These are phyloP conservation scores for Conticribra weissflogii DNA, from an alignment of 108 stramenopile genomes.

Conservation along the genomic window DNA sequence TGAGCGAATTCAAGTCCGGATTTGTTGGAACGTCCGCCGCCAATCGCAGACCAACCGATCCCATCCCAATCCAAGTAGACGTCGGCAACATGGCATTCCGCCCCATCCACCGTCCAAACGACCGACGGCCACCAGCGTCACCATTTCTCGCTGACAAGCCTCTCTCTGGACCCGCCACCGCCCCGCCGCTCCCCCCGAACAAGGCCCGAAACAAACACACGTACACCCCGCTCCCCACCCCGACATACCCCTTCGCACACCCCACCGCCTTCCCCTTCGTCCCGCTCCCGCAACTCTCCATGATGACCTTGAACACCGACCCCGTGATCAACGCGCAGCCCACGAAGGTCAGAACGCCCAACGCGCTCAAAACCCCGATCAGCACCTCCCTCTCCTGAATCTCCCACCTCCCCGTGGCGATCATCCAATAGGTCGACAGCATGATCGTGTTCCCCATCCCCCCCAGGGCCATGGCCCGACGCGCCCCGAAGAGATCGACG, in stretches of 20 bases:
- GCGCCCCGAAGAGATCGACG: slow-evolving; percentile 69
- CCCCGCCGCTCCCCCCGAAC: slow-evolving; percentile 19
- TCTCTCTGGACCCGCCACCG: background rate
- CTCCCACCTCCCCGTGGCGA: slow-evolving; percentile 46
- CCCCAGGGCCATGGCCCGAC: slow-evolving; percentile 54
- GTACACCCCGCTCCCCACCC: slow-evolving; percentile 70
- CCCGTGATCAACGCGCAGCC: slow-evolving; percentile 79
- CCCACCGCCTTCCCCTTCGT: slow-evolving; percentile 85
- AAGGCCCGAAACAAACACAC: slow-evolving; percentile 67
- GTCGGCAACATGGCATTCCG: background rate
- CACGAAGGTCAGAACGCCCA: slow-evolving; percentile 68
- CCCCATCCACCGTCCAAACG: background rate
- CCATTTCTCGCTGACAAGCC: background rate
- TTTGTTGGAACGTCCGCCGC: background rate
- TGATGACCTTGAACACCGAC: slow-evolving; percentile 82
- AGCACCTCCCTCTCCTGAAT: slow-evolving; percentile 11
- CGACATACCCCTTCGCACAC: slow-evolving; percentile 88
- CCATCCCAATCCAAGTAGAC: slow-evolving; percentile 6
- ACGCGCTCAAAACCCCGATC: slow-evolving; percentile 53
- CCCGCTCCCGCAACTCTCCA: slow-evolving; percentile 62
- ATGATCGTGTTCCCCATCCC: slow-evolving; percentile 55
- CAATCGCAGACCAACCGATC: background rate
- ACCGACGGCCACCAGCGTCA: too few relatives aligned
- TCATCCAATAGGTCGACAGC: slow-evolving; percentile 66
- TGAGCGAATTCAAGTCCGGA: slow-evolving; percentile 47